Conservation (phyloP, 139 green algal species). For the Chlorella sp. region DNA sequence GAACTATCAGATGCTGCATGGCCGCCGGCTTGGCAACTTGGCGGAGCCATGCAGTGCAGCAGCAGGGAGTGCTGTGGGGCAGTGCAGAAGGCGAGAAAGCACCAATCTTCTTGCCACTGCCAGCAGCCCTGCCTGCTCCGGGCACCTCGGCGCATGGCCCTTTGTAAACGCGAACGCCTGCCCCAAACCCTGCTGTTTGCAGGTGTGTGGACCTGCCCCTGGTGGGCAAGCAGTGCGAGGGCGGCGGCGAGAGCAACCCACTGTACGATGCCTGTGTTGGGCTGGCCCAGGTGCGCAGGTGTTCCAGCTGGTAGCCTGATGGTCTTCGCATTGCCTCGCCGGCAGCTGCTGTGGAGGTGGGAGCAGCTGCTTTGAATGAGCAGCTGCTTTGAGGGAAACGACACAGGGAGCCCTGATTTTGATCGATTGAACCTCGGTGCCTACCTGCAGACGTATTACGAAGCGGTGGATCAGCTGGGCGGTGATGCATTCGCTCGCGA, state of each 20-base stretch:
- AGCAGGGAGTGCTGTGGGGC: too few relatives aligned
- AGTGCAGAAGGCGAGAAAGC: background rate
- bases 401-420: too few relatives aligned
- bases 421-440: too few relatives aligned
- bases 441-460: background rate
- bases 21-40: too few relatives aligned
- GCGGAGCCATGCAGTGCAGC: too few relatives aligned
- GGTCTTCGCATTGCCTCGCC: too few relatives aligned
- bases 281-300: slow-evolving; percentile 8
- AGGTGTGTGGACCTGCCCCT: slow-evolving; percentile 14
- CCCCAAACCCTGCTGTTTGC: background rate
- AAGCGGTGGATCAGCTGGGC: slow-evolving; percentile 1
- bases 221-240: background rate
- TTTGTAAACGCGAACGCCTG: background rate
- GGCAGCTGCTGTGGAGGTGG: too few relatives aligned
- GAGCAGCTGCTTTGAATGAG: too few relatives aligned
- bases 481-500: background rate
- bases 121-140: background rate
- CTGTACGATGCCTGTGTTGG: background rate
- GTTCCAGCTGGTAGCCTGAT: too few relatives aligned
- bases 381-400: too few relatives aligned
- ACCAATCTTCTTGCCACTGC: background rate
- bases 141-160: too few relatives aligned
- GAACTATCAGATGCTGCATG: too few relatives aligned
- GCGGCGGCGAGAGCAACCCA: background rate